Base-by-base conservation (phyloP, 352 stramenopile species). In the Phytophthora palmivora region DNA sequence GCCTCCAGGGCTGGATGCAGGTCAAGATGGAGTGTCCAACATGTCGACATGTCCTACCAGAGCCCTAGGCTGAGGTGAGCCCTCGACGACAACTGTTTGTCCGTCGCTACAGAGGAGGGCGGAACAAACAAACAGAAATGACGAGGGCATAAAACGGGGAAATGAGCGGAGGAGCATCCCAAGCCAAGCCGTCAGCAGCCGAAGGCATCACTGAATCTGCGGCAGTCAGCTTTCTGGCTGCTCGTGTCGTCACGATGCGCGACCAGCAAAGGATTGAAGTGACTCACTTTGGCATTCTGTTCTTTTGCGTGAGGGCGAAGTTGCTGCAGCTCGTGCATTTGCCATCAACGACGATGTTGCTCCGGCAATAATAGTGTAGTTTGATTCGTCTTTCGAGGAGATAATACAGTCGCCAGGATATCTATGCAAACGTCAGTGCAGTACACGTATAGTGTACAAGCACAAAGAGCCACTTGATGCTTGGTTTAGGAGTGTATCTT, bases 21-120 rank as follows among this genome's bases (percentile, higher is more conserved):
- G 90, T 98, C 45, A 98, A 98, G 77, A 98, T 98, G 94, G 94
- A 98, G 75, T 98, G 96, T 76, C 95, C 95, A 50, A 97, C 96
- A 55, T 98, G 95, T 82, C 80, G 95, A 57, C 94, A 84, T 58
- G 84, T 85, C 39, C 76, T 98, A 51, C 94, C 95, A 21, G 83
- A 92, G 77, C 85, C 85, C n/a, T 95, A 79, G 42, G 41, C 24
- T 58, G 63, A 66, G 44, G 44, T 62, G 67, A 69, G 67, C 56
- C 42, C 22, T 50, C 42, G 24, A n/a, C n/a, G n/a, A n/a, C n/a
- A n/a, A n/a, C n/a, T n/a, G n/a, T n/a, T n/a, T n/a, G 36, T 66
- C 22, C 42, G 55, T 43, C 30, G n/a, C 48, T 53, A 57, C 26
- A 63, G 33, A 71, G 47, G 59, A 70, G 53, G 58, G 52, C 46